Percentiles rank a stretch among this genome's conserved stretches.
These are phyloP conservation scores for Zasmidium angulare DNA, from an alignment of 2,329 filamentous ascomycete species.

Conservation along the genomic window DNA sequence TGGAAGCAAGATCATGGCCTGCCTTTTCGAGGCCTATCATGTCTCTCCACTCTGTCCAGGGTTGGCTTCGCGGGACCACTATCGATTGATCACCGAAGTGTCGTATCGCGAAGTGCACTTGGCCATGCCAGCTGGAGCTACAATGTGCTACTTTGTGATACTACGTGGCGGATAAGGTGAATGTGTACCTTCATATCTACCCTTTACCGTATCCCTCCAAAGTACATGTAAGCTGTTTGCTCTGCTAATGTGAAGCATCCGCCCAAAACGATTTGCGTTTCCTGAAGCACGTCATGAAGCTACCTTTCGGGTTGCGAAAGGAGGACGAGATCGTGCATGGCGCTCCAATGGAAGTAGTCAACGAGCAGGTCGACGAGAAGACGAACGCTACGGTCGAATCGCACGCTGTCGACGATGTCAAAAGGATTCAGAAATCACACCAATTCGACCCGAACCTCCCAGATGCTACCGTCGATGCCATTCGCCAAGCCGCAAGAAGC, in stretches of 20 bases:
- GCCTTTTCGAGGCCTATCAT: neutral
- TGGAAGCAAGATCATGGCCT: neutral
- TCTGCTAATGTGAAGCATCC: neutral
- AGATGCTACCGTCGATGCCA: slow-evolving; percentile 16
- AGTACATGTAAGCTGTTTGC: neutral
- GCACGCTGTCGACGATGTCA: slow-evolving; percentile 16
- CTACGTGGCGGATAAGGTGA: neutral
- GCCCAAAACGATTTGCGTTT: neutral
- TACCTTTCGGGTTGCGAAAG: neutral
- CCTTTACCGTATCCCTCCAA: no score
- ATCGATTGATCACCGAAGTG: neutral
- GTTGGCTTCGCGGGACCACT: neutral
- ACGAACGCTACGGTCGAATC: slow-evolving; percentile 7
- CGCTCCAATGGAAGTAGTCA: neutral
- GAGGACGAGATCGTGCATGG: neutral
- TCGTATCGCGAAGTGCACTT: neutral
- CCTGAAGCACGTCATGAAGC: neutral
- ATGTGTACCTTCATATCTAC: no score
- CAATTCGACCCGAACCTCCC: slow-evolving; percentile 22
- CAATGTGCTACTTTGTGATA: neutral
- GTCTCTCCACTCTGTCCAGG: neutral
- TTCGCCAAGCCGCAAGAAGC: slow-evolving; percentile 15
- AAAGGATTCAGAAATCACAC: slow-evolving; percentile 13
- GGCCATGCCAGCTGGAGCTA: neutral
- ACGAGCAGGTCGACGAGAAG: neutral